Evolutionary conservation across 148 eudicot species (phyloP), one percentile per base, ranked within the genome.

Genomic region (Silene latifolia): DNA sequence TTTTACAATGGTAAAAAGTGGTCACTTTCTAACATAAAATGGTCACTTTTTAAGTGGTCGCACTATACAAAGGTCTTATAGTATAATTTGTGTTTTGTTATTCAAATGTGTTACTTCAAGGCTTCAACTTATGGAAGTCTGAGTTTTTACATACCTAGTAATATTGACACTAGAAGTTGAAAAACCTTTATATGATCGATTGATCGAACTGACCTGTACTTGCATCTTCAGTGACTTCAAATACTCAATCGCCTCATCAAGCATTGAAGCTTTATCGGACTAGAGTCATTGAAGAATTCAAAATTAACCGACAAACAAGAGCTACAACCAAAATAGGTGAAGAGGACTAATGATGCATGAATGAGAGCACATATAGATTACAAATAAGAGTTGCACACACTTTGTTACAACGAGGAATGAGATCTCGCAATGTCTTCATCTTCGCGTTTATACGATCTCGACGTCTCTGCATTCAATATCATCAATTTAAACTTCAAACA

Each of bases 191-290:
- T 3, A 27, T 27, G n/a, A n/a, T 27, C 3, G 29, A 27, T 68
- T 21, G 21, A 51, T 44, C 2, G 1, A 24, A 48, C 27, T 21
- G 86, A 88, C 95, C 97, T 91, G 98, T 20, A 89, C 89, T 89
- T 89, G 97, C 87, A 85, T 44, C 70, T 88, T 90, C 58, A 93
- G 85, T 42, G 91, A 83, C 80, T 89, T 89, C 85, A 89, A 67
- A 82, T 91, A 91, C 76, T 88, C 93, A 29, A 91, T 91, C 53
- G 92, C 97, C 82, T 91, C 97, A 79, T 91, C 98, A 76, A 93
- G 84, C 94, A 89, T 91, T 20, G 98, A 89, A 75, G 97, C 95
- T 83, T 87, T 91, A 79, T 93, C 97, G 9, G 89, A 79, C 97
- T 90, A 85, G 61, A 68, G 60, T 48, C 61, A 74, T 47, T 75